Evolutionary conservation across 805 yeast genomes (phyloP), one percentile per base, ranked within the genome.

Genomic region (Debaryomyces maramus): DNA sequence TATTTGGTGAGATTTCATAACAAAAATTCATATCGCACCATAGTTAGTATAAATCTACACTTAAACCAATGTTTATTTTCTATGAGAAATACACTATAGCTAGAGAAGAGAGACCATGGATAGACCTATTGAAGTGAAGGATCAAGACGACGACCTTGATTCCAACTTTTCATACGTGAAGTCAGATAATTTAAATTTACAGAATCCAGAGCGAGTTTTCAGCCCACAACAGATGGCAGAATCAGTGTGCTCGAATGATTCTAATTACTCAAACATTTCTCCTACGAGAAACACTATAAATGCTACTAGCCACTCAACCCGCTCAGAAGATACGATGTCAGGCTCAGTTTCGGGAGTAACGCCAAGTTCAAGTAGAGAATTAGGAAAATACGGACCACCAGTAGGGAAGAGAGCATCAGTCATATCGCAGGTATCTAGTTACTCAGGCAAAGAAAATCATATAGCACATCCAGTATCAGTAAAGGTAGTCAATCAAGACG

Each of bases 391-490:
- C 10, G 28, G 28, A 5, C 28, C 28, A 6, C 28, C 28, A 24
- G 28, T 24, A 15, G 28, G 28, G 6, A 37, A 40, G 10, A 36
- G 60, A 34, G 53, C 50, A n/a, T 52, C 58, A 3, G 40, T 46
- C 22, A 43, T 52, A 37, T 55, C 60, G 2, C 38, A 46, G 5
- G 28, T 53, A 11, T 56, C 61, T 2, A 58, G 50, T 14, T 54
- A 52, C 32, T 56, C 63, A 3, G 62, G 47, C 7, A 40, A 43
- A 16, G 46, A 39, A 5, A 48, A 47, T 17, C 46, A 39, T 13
- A 48, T 48, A 13, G 58, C 55, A 6, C 54, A 54, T 24, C 56
- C 58, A 2, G 60, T 56, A 6, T 47, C 57, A 1, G 52, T 57
- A 2, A 49, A 42, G 29, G 46, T 49, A 11, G 53, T 55, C 8